These are phyloP conservation scores for Microascus cirrosus DNA, from an alignment of 2,329 filamentous ascomycete genomes.

Conservation along the genomic window DNA sequence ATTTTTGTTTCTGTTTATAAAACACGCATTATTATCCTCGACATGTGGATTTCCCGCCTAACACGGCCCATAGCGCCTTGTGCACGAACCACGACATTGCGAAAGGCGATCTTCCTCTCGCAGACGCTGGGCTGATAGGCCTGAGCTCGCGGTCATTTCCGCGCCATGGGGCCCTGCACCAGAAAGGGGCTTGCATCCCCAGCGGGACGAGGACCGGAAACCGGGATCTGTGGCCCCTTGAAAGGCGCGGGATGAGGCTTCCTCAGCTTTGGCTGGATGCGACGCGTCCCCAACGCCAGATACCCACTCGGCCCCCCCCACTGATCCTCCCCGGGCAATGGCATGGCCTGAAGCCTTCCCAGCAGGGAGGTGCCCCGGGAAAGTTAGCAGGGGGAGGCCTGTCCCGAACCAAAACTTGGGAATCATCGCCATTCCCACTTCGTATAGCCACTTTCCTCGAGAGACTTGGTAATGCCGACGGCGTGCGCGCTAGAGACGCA, in stretches of 20 bases:
- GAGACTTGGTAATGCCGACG: too few species aligned
- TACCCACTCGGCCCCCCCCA: neutral
- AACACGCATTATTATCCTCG: neutral
- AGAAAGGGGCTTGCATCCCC: neutral
- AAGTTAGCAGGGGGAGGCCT: neutral
- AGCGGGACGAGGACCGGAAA: too few species aligned
- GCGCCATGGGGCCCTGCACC: neutral
- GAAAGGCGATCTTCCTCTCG: too few species aligned
- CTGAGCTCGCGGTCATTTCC: too few species aligned
- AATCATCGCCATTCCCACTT: neutral
- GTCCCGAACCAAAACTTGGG: neutral
- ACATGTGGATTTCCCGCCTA: neutral
- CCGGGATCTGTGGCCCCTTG: neutral
- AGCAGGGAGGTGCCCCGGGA: neutral
- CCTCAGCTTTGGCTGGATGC: neutral
- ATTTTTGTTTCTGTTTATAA: neutral
- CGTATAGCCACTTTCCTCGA: too few species aligned
- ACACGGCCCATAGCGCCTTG: neutral
- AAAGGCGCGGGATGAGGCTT: neutral
- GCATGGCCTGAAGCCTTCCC: neutral
- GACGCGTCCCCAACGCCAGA: neutral
- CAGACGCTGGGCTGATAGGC: too few species aligned
- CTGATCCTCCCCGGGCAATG: neutral
- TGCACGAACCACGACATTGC: too few species aligned
- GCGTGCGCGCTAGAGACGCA: neutral